Conservation (phyloP, 805 yeast species). For the Brettanomyces bruxellensis region DNA sequence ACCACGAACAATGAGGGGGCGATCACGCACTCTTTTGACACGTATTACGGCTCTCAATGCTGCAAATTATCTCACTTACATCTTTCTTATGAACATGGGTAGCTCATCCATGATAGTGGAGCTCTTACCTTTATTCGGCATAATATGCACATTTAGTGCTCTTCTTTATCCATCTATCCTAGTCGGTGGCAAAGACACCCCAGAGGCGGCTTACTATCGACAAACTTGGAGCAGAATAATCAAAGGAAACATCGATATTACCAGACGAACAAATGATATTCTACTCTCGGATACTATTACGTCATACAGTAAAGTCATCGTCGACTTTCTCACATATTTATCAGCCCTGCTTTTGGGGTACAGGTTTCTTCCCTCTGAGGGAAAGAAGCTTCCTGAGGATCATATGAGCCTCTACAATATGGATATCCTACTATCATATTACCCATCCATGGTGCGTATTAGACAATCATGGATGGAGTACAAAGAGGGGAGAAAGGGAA, state of each 20-base stretch:
- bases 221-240: conserved; percentile 44
- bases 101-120: conserved; percentile 19
- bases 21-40: conserved; percentile 10
- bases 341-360: conserved; percentile 35
- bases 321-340: conserved; percentile 55
- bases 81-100: conserved; percentile 15
- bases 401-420: conserved; percentile 21
- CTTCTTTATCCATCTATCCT: conserved; percentile 26
- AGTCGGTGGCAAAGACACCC: conserved; percentile 10
- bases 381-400: conserved; percentile 21
- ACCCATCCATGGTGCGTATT: conserved; percentile 71
- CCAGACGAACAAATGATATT: conserved; percentile 68
- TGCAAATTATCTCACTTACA: conserved; percentile 21
- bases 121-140: conserved; percentile 31
- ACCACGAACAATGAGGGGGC: conserved; percentile 8
- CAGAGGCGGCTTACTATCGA: conserved; percentile 35
- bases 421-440: conserved; percentile 22
- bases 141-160: conserved; percentile 25
- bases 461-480: conserved; percentile 77
- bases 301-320: conserved; percentile 67
- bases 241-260: conserved; percentile 50
- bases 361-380: conserved; percentile 25
- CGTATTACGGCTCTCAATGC: conserved; percentile 19
- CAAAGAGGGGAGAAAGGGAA: conserved; percentile 30
- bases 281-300: conserved; percentile 77